Evolutionary conservation across 129 eudicot species (phyloP).

Genomic region (Pseudognaphalium luteoalbum): DNA sequence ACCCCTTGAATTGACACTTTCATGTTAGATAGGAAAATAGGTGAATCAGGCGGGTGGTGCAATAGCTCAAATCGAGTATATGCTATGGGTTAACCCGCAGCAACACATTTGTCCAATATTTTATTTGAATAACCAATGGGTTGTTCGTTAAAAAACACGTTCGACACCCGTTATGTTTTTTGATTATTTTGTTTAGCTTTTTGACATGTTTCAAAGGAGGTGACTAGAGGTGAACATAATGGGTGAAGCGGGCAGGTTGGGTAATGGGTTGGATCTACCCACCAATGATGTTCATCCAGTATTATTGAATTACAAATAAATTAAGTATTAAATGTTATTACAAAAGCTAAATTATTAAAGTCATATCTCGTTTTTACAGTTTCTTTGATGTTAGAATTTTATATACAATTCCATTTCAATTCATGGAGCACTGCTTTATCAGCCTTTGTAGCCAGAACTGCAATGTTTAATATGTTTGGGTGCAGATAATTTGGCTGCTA

Average conservation of each 20-base stretch:
- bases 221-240: not conserved
- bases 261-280: not conserved
- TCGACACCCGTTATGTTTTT: not conserved
- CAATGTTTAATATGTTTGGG: conserved; percentile 22
- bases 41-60: not conserved
- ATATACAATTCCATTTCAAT: not conserved
- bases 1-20: not conserved
- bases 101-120: not conserved
- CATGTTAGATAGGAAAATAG: not conserved
- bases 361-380: not conserved
- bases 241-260: not conserved
- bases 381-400: too few relatives aligned
- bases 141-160: not conserved
- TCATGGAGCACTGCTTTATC: not conserved
- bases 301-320: not conserved
- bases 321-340: not conserved
- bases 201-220: not conserved
- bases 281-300: not conserved
- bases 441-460: not conserved
- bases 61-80: not conserved
- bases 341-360: not conserved
- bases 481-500: conserved; percentile 96
- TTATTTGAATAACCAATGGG: not conserved
- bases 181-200: not conserved
- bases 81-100: not conserved